A percentile compares a stretch with the other conserved stretches of the same genome.
These are phyloP conservation scores for Kluyveromyces nonfermentans DNA, from an alignment of 805 yeast species.

Conservation along the genomic window DNA sequence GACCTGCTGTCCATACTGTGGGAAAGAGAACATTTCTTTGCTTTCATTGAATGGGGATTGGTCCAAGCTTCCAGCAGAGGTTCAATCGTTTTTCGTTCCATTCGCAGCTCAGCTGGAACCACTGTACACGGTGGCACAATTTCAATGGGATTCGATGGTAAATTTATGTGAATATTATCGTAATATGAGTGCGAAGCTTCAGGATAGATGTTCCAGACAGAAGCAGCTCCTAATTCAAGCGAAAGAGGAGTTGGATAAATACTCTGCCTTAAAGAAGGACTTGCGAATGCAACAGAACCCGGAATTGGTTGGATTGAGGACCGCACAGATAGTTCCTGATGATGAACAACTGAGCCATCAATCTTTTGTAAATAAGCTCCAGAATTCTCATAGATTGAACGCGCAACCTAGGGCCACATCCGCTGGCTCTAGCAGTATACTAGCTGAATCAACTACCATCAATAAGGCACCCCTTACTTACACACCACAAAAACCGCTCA, in stretches of 20 bases:
- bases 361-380: constrained; percentile 16
- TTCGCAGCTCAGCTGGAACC: constrained; percentile 18
- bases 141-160: constrained; percentile 20
- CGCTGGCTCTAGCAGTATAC: neutral
- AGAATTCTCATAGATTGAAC: constrained; percentile 4
- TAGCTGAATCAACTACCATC: constrained; percentile 1
- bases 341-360: constrained; percentile 4
- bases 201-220: constrained; percentile 22
- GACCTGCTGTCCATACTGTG: constrained; percentile 15
- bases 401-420: neutral
- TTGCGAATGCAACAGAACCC: neutral
- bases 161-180: constrained; percentile 21
- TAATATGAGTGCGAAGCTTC: constrained; percentile 14
- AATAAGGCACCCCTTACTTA: neutral
- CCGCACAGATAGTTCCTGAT: neutral
- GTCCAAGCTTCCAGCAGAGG: constrained; percentile 17
- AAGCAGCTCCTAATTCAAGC: constrained; percentile 20
- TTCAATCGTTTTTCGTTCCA: constrained; percentile 21
- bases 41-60: constrained; percentile 12
- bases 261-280: constrained; percentile 12
- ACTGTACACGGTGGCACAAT: constrained; percentile 21
- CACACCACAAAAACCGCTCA: neutral
- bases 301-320: constrained; percentile 2
- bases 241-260: constrained; percentile 19
- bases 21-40: constrained; percentile 14